Percentiles rank a stretch among this genome's conserved stretches.
Conservation (phyloP, 2,329 filamentous ascomycete species). For the Talaromyces piceae region DNA sequence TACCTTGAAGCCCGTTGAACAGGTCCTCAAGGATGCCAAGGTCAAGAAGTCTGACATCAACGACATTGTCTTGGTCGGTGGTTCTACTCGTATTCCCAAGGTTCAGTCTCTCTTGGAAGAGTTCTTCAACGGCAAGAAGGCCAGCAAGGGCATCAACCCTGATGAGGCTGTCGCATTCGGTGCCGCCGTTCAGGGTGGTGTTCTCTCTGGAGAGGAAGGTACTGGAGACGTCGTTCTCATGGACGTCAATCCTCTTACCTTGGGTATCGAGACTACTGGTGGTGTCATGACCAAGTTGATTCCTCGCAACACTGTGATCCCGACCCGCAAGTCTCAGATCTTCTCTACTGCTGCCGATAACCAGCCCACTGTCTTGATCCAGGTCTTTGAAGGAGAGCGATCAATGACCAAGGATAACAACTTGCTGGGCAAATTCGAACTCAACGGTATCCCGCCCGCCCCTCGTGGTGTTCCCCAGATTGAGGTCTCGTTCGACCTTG, state of each 20-base stretch:
- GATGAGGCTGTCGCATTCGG: constrained; percentile 98
- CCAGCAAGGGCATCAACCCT: constrained; percentile 98
- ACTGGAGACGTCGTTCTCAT: constrained; percentile 80
- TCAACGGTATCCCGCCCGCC: constrained; percentile 89
- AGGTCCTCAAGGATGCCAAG: constrained; percentile 97
- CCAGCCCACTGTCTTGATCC: constrained; percentile 90
- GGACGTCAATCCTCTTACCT: constrained; percentile 93
- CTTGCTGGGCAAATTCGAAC: constrained; percentile 94
- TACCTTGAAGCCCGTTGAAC: constrained; percentile 96
- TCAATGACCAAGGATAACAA: constrained; percentile 97
- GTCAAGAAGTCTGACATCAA: constrained; percentile 91
- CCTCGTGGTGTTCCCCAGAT: constrained; percentile 97
- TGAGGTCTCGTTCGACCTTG: constrained; percentile 94
- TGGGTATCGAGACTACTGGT: constrained; percentile 95
- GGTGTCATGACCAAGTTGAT: constrained; percentile 98
- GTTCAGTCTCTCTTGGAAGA: constrained; percentile 91
- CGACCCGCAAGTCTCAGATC: constrained; percentile 94
- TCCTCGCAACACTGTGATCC: constrained; percentile 87
- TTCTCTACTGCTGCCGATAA: constrained; percentile 96
- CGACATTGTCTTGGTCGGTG: constrained; percentile 96
- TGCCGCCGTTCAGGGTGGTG: constrained; percentile 93
- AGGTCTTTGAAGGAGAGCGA: constrained; percentile 91
- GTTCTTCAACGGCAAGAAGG: constrained; percentile 92
- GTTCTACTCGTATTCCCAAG: constrained; percentile 98
- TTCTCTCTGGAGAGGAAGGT: constrained; percentile 80